phyloP scores from a whole-genome alignment of 495 filamentous ascomycete species.

The Podospora sp. region DNA sequence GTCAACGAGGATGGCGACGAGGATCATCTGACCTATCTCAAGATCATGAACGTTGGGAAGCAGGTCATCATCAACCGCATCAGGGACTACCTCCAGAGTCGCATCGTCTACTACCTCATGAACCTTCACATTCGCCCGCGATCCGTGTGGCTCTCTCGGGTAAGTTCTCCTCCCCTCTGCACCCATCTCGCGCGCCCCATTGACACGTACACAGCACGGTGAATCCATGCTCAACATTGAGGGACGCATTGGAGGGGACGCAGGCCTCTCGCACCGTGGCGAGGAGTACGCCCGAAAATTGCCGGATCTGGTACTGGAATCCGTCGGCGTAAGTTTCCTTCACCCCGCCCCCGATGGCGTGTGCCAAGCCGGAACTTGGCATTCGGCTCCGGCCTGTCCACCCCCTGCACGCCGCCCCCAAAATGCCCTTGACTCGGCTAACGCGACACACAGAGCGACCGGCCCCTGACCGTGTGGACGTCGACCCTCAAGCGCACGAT shows the following conservation, averaged over 20 bases:
- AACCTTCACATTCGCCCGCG: conserved; percentile 97
- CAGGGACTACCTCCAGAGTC: conserved; percentile 92
- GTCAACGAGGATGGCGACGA: conserved; percentile 79
- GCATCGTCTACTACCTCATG: conserved; percentile 97
- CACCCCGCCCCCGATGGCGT: conserved; percentile 7
- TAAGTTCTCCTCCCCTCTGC: conserved; percentile 46
- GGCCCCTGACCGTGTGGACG: conserved; percentile 93
- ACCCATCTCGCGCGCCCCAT: conserved; percentile 17
- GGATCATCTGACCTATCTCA: conserved; percentile 84
- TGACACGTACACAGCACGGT: conserved; percentile 66
- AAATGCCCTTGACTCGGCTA: conserved; percentile 20
- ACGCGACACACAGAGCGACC: conserved; percentile 52
- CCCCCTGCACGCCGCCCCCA: conserved; percentile 6
- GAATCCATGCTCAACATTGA: conserved; percentile 89
- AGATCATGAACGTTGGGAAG: conserved; percentile 93
- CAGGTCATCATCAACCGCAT: conserved; percentile 98
- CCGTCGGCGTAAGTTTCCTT: conserved; percentile 63
- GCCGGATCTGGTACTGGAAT: conserved; percentile 77
- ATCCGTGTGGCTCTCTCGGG: conserved; percentile 94
- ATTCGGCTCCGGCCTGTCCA: conserved; percentile 4
- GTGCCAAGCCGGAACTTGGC: conserved; percentile 23
- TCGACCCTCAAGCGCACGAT: conserved; percentile 93
- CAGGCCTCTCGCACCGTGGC: conserved; percentile 81
- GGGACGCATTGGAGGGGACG: conserved; percentile 90
- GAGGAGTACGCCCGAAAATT: conserved; percentile 81